A percentile compares a stretch with the other conserved stretches of the same genome.
Conservation (phyloP, 176 grass and related monocot species). For the Guadua angustifolia region DNA sequence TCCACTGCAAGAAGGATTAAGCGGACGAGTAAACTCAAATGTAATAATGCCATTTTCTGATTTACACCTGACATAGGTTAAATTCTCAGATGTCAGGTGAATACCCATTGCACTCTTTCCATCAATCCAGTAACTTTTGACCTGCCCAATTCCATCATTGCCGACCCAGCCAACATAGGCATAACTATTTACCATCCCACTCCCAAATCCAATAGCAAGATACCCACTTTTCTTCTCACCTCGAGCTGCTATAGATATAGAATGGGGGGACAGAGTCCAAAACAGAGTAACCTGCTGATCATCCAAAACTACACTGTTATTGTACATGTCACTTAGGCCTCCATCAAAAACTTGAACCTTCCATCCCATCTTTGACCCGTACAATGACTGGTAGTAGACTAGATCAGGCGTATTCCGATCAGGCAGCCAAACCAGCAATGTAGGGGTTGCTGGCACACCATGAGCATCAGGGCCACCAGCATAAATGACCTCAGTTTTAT, state of each 20-base stretch:
- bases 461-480: constrained; percentile 78
- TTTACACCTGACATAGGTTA: constrained; percentile 68
- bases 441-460: constrained; percentile 85
- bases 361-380: constrained; percentile 95
- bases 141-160: constrained; percentile 63
- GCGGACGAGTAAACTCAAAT: constrained; percentile 80
- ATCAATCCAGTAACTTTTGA: constrained; percentile 80
- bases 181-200: constrained; percentile 70
- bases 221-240: constrained; percentile 75
- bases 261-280: constrained; percentile 67
- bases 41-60: constrained; percentile 82
- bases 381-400: constrained; percentile 87
- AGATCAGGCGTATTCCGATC: constrained; percentile 94
- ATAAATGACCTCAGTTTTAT: constrained; percentile 93
- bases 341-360: constrained; percentile 88
- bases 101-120: constrained; percentile 62
- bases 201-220: constrained; percentile 77
- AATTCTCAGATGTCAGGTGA: constrained; percentile 70
- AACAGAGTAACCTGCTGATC: constrained; percentile 78
- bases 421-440: constrained; percentile 75
- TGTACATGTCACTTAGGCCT: constrained; percentile 91
- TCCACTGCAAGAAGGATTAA: constrained; percentile 64
- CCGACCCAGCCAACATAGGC: constrained; percentile 80
- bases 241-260: constrained; percentile 78
- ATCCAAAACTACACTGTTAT: constrained; percentile 69